Evolutionary conservation across 1,284 basidiomycete species (phyloP), one percentile per base, ranked within the genome.

Genomic region (Xanthoconium separans): DNA sequence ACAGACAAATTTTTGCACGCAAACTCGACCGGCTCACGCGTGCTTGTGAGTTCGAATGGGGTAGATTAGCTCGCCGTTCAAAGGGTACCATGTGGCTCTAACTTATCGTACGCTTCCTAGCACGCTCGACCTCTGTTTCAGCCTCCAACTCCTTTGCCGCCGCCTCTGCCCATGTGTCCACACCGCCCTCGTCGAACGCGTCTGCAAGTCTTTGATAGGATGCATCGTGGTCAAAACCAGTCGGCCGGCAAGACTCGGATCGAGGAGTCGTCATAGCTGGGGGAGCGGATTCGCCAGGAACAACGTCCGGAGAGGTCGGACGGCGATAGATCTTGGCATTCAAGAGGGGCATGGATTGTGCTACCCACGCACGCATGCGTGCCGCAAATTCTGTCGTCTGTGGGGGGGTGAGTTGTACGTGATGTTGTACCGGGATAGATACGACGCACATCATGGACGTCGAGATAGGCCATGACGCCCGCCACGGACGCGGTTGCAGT

Each of bases 361-460:
- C 68, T 9, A 85, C 64, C 6, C 73, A 64, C 4, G 58, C 52
- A 16, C 81, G 79, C 79, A 84, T 82, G 45, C 70, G 68, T 12
- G 73, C 66, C 4, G 77, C 78, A 60, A 87, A 86, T 59, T 85
- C 81, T 51, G 75, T 64, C 0, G 78, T 79, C 84, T 87, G 53
- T 22, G 34, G 10, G 0, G 10, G 16, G 44, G 7, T 46, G 16
- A 8, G 11, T 12, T 7, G 16, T 27, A 27, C 27, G 27, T 27
- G 27, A 27, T 27, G 4, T 27, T 4, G 42, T 13, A 18, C n/a
- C 12, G 2, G 16, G 11, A 24, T 4, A 5, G 6, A 20, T 10
- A 20, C 18, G 8, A 72, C 75, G 40, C 48, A 79, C 78, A 50
- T 74, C 64, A 54, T 65, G 62, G 3, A 77, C 75, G 27, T 73